Conservation (phyloP, 2,329 filamentous ascomycete species). For the Penicillium polonicum region DNA sequence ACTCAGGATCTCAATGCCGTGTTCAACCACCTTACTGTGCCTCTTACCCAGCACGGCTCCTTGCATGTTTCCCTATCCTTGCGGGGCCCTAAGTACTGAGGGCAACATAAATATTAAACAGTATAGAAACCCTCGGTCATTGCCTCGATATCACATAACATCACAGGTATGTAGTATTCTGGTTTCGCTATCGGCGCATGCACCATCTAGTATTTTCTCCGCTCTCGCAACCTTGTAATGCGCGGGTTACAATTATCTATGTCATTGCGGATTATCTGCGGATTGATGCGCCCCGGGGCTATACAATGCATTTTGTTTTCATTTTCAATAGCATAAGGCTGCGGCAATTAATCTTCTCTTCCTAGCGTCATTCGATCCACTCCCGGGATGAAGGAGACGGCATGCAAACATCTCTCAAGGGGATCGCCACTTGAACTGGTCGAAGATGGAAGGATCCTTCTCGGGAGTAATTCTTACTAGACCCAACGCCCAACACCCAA, state of each 20-base stretch:
- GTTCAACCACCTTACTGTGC: slow-evolving; percentile 9
- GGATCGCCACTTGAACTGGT: background rate
- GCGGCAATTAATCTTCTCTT: slow-evolving; percentile 5
- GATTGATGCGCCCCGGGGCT: background rate
- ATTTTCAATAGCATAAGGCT: slow-evolving; percentile 1
- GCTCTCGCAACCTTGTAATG: background rate
- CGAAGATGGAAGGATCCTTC: background rate
- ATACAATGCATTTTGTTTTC: background rate
- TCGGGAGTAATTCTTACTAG: background rate
- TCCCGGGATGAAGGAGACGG: slow-evolving; percentile 2
- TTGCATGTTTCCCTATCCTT: slow-evolving; percentile 29
- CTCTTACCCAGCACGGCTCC: slow-evolving; percentile 24
- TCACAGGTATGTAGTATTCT: background rate
- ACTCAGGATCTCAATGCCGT: background rate
- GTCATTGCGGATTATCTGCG: background rate
- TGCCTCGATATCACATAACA: background rate
- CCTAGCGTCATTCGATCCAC: slow-evolving; percentile 6
- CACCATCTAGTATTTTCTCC: background rate
- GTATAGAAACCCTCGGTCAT: background rate
- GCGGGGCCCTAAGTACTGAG: slow-evolving; percentile 13
- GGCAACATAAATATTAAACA: background rate
- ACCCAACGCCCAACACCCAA: background rate
- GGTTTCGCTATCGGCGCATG: background rate
- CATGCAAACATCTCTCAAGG: background rate
- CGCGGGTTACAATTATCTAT: background rate